Evolutionary conservation across 2,329 filamentous ascomycete genomes (phyloP).

Genomic region (Diaporthe ilicicola): DNA sequence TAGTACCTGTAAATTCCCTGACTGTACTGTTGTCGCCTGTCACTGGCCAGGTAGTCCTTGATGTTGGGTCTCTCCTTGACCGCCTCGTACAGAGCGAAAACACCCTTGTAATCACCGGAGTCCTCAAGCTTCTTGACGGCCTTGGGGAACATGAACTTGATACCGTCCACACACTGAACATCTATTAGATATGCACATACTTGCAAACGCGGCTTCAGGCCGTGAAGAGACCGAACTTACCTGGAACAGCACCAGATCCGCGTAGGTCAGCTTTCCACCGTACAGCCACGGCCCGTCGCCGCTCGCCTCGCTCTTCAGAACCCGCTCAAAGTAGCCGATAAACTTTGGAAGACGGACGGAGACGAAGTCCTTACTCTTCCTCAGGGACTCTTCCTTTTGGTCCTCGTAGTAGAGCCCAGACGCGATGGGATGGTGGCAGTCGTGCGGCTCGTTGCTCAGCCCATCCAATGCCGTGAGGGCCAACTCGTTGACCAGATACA

Average conservation of each 20-base stretch:
- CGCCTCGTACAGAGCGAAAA: constrained; percentile 71
- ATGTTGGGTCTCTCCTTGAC: constrained; percentile 71
- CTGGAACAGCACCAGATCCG: constrained; percentile 79
- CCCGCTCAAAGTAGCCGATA: constrained; percentile 73
- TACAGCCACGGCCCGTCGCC: constrained; percentile 72
- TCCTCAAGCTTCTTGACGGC: constrained; percentile 64
- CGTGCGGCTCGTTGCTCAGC: constrained; percentile 75
- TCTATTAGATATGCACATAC: background rate
- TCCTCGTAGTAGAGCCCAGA: constrained; percentile 73
- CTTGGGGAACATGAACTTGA: constrained; percentile 75
- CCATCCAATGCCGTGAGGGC: constrained; percentile 76
- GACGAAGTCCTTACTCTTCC: constrained; percentile 65
- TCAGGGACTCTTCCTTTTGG: constrained; percentile 73
- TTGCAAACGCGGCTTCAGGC: background rate
- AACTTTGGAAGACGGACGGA: constrained; percentile 75
- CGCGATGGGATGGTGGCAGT: constrained; percentile 78
- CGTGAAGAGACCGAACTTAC: constrained; percentile 46
- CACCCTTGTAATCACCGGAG: constrained; percentile 63
- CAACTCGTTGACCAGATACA: constrained; percentile 69
- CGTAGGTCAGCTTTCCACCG: constrained; percentile 71
- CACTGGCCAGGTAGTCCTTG: constrained; percentile 74
- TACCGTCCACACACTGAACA: constrained; percentile 61
- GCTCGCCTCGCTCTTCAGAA: constrained; percentile 65
- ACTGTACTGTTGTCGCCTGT: constrained; percentile 67
- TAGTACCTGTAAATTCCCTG: constrained; percentile 78